These are phyloP conservation scores for Alnus glutinosa DNA, from an alignment of 306 rosid species.

Conservation along the genomic window DNA sequence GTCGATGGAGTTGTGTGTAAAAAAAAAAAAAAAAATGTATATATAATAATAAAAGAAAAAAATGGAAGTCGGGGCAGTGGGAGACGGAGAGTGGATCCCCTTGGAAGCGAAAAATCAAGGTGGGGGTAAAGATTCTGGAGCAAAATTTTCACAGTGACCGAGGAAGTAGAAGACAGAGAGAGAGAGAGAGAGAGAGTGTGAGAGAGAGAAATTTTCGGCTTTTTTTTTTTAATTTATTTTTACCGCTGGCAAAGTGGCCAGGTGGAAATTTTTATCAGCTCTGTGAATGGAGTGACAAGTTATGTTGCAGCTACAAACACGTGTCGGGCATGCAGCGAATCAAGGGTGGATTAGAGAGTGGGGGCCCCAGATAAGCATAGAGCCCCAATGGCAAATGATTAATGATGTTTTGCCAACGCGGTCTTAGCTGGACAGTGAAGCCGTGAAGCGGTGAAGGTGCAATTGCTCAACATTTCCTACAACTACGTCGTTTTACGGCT, in stretches of 20 bases:
- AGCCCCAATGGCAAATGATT: slow-evolving; percentile 34
- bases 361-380: slow-evolving; percentile 8
- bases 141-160: slow-evolving; percentile 28
- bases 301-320: slow-evolving; percentile 31
- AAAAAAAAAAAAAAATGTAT: neutral
- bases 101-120: slow-evolving; percentile 37
- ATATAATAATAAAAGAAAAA: slow-evolving; percentile 1
- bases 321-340: slow-evolving; percentile 54
- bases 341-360: neutral
- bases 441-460: neutral
- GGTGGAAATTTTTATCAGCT: neutral
- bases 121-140: slow-evolving; percentile 41
- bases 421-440: slow-evolving; percentile 51
- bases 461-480: neutral
- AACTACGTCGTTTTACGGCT: slow-evolving; percentile 29
- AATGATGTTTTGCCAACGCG: slow-evolving; percentile 59
- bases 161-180: slow-evolving; percentile 1
- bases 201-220: slow-evolving; percentile 2
- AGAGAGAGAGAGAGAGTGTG: neutral
- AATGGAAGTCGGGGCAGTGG: slow-evolving; percentile 22
- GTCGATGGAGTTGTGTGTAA: slow-evolving; percentile 22
- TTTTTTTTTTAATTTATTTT: neutral
- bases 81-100: slow-evolving; percentile 28
- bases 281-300: slow-evolving; percentile 6
- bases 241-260: slow-evolving; percentile 6